Evolutionary conservation across 1,139 yeast genomes (phyloP), one percentile per base, ranked within the genome.

Genomic region (Eremothecium coryli): DNA sequence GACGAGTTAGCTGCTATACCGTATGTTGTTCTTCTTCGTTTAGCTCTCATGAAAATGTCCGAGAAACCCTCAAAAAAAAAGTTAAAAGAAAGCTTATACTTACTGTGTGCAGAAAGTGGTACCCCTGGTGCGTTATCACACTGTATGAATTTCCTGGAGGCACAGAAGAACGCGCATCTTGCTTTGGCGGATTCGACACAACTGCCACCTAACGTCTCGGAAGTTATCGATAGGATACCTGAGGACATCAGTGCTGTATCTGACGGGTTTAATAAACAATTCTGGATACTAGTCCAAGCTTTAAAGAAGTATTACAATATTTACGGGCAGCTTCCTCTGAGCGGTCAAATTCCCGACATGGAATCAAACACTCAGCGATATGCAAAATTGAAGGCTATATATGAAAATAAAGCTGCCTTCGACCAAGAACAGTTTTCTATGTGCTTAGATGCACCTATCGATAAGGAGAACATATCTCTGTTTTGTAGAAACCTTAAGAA

Each of bases 281-380:
- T 85, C 46, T 81, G 93, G 93, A 54, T 71, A 2, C 65, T 77
- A 14, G 65, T 73, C 0, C 61, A 59, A 22, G 80, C 88, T 0
- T 60, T 88, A 33, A 60, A 67, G 23, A 44, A 46, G 4, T 88
- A 75, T 52, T 64, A 76, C 5, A 44, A 46, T 39, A 20, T 21
- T 4, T 57, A 62, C n/a, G 58, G 62, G 3, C 50, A 56, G 14
- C 58, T 82, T 16, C 96, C 96, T 0, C 61, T 85, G 2, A 67
- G 80, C 2, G 95, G 95, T 0, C 69, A 65, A 1, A 53, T 88
- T 9, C 95, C 95, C 0, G 97, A 88, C 55, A 88, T 90, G 96
- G 81, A 82, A 22, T 73, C 95, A 0, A 76, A 77, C 44, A 78
- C 95, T 0, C 59, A 59, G 10, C 67, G 67, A 35, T 90, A 81